A percentile compares a stretch with the other conserved stretches of the same genome.
Conservation (phyloP, 257 asterid species). For the Voacanga thouarsii region DNA sequence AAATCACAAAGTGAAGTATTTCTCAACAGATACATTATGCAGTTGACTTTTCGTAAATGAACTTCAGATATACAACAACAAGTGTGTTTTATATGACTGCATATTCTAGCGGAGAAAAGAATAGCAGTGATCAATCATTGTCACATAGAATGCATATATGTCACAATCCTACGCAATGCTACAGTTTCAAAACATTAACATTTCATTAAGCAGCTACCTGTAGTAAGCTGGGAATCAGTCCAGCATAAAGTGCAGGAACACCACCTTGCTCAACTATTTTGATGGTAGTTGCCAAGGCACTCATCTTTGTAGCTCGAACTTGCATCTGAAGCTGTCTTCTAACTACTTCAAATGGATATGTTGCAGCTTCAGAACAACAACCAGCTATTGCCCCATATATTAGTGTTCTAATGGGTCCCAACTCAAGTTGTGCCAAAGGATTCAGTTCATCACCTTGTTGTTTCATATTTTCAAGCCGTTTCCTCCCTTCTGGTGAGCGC, state of each 20-base stretch:
- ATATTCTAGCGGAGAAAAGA: background rate
- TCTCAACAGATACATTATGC: background rate
- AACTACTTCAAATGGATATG: constrained; percentile 97
- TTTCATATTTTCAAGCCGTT: constrained; percentile 68
- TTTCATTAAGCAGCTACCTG: constrained; percentile 46
- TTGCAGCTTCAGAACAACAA: constrained; percentile 92
- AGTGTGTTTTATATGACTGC: background rate
- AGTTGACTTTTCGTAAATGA: background rate
- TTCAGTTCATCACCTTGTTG: constrained; percentile 61
- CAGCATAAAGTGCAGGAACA: constrained; percentile 82
- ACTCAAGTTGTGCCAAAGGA: constrained; percentile 85
- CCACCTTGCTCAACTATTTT: constrained; percentile 90
- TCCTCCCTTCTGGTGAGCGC: constrained; percentile 72
- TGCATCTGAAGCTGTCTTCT: constrained; percentile 99
- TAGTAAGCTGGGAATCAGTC: constrained; percentile 85
- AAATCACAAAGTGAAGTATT: background rate
- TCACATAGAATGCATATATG: background rate
- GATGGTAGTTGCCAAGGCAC: constrained; percentile 68
- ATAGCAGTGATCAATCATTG: background rate
- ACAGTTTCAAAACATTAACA: background rate
- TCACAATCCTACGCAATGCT: background rate
- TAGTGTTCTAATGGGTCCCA: constrained; percentile 78
- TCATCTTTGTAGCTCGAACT: constrained; percentile 67
- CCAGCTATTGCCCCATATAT: constrained; percentile 94
- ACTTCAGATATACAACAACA: background rate